phyloP scores from a whole-genome alignment of 2,329 filamentous ascomycete species.

The Tolypocladium amazonense region DNA sequence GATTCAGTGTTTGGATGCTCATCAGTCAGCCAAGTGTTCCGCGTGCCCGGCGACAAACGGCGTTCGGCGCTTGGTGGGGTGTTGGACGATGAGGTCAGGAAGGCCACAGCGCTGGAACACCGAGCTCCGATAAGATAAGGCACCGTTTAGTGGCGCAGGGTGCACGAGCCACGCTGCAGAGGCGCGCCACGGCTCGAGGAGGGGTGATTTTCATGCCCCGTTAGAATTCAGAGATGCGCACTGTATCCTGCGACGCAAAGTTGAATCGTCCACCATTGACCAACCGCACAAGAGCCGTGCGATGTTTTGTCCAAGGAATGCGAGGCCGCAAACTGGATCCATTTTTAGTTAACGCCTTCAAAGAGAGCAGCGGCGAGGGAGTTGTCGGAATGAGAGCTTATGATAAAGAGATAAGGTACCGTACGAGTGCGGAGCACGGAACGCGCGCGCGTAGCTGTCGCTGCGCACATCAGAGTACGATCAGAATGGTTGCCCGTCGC shows the following conservation, averaged over 20 bases:
- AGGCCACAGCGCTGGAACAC: not conserved
- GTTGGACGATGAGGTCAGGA: conserved; percentile 1
- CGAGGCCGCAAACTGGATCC: not conserved
- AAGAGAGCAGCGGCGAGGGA: not conserved
- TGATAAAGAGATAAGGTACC: not conserved
- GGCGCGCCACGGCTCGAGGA: not conserved
- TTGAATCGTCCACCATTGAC: not conserved
- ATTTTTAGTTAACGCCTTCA: not conserved
- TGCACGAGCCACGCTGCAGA: not conserved
- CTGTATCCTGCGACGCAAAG: not conserved
- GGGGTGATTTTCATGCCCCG: not conserved
- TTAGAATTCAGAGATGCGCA: not conserved
- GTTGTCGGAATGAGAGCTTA: not conserved
- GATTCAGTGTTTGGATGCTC: conserved; percentile 4
- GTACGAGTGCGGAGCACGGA: not conserved
- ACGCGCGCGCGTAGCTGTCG: too few relatives aligned
- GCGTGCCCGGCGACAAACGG: not conserved
- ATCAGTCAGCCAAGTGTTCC: not conserved
- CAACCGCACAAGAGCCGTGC: not conserved
- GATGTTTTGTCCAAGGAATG: not conserved
- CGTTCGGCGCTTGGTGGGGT: not conserved
- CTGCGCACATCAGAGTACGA: too few relatives aligned
- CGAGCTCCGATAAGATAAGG: conserved; percentile 7
- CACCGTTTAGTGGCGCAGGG: not conserved
- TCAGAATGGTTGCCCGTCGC: not conserved